Conservation (phyloP, 2,329 filamentous ascomycete species). For the Xylariaceae sp. region DNA sequence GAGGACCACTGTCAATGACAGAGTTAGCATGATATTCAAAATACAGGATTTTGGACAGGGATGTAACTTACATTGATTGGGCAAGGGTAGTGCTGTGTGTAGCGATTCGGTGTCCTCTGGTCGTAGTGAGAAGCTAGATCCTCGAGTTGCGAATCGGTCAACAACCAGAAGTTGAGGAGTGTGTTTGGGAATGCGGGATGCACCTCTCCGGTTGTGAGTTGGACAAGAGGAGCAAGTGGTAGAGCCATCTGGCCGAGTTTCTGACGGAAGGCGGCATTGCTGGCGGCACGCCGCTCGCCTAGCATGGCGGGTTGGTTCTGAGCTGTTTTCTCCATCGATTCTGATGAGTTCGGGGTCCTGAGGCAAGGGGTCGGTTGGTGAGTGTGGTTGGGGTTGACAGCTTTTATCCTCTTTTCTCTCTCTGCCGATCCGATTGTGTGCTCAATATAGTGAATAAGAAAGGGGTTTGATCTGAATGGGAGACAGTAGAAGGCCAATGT, state of each 20-base stretch:
- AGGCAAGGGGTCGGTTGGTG: too few relatives aligned
- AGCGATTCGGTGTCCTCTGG: constrained; percentile 57
- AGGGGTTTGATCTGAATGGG: constrained; percentile 7
- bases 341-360: neutral
- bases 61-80: constrained; percentile 44
- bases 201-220: constrained; percentile 56
- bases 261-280: constrained; percentile 49
- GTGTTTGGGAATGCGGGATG: constrained; percentile 63
- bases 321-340: constrained; percentile 23
- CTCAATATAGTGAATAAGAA: neutral
- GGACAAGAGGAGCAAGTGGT: constrained; percentile 62
- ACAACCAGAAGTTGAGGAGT: constrained; percentile 68
- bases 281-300: constrained; percentile 36
- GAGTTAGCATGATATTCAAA: neutral
- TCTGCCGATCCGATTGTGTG: neutral
- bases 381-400: neutral
- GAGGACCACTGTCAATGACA: constrained; percentile 43
- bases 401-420: neutral
- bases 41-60: neutral
- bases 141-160: constrained; percentile 69
- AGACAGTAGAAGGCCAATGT: constrained; percentile 15
- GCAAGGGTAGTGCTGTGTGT: constrained; percentile 60
- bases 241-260: constrained; percentile 66
- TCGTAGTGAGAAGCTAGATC: constrained; percentile 69
- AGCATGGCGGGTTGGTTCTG: constrained; percentile 22